Percentiles rank a stretch among this genome's conserved stretches.
These are phyloP conservation scores for Gynochthodes officinalis DNA, from an alignment of 257 asterid genomes.

Conservation along the genomic window DNA sequence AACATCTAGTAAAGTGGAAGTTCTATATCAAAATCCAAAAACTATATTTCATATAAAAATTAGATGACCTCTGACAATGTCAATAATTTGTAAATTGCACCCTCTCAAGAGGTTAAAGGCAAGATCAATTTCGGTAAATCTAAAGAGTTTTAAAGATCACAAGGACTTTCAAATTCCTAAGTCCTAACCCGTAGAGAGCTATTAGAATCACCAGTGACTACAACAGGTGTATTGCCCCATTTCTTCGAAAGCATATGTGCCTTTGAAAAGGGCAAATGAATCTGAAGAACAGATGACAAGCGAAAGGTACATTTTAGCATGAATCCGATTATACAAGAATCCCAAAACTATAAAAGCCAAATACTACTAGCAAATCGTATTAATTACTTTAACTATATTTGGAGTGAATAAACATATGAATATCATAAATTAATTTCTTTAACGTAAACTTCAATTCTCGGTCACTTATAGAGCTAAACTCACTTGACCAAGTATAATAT, in stretches of 20 bases:
- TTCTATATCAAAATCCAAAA: not conserved
- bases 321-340: not conserved
- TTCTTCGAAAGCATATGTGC: constrained; percentile 35
- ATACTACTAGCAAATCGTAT: not conserved
- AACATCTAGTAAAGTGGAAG: not conserved
- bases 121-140: not conserved
- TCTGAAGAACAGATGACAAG: constrained; percentile 21
- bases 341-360: not conserved
- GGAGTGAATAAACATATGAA: not conserved
- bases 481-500: constrained; percentile 43
- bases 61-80: constrained; percentile 29
- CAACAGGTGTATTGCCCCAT: constrained; percentile 35
- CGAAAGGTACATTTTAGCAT: constrained; percentile 1
- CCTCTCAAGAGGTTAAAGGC: constrained; percentile 22
- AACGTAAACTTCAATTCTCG: not conserved
- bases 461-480: constrained; percentile 6
- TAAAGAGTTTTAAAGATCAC: not conserved
- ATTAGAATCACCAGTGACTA: constrained; percentile 43
- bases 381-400: not conserved
- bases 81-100: constrained; percentile 38
- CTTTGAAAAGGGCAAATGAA: constrained; percentile 30
- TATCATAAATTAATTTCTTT: not conserved
- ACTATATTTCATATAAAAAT: not conserved
- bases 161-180: not conserved
- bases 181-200: constrained; percentile 38